Percentiles rank a stretch among this genome's conserved stretches.
phyloP scores from a whole-genome alignment of 352 stramenopile species.

The Phytophthora chlamydospora region DNA sequence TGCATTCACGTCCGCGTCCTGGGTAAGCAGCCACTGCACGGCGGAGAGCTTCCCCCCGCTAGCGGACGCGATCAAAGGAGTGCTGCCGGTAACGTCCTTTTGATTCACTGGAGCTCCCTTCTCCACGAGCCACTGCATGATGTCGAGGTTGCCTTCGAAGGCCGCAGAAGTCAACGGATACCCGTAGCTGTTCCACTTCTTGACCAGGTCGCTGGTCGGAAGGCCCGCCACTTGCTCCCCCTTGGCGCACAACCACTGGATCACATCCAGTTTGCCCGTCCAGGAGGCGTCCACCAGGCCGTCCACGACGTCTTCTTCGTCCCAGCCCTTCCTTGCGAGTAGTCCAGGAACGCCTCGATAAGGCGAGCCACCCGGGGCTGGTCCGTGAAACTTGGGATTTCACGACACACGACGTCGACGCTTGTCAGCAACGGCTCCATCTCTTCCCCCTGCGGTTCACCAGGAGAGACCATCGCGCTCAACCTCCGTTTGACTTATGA shows the following conservation, averaged over 20 bases:
- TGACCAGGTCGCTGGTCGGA: background rate
- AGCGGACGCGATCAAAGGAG: background rate
- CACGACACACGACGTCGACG: no score
- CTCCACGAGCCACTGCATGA: constrained; percentile 3
- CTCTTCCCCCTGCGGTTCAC: no score
- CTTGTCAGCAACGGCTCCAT: no score
- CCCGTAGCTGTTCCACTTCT: background rate
- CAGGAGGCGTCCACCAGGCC: background rate
- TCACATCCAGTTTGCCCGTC: constrained; percentile 9
- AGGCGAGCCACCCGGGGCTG: no score
- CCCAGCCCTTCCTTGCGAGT: background rate
- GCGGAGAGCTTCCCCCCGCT: background rate
- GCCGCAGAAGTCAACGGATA: no score
- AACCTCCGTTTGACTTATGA: no score
- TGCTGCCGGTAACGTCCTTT: background rate
- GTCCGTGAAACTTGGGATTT: no score
- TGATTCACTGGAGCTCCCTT: background rate
- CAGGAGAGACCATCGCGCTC: no score
- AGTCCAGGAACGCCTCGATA: no score
- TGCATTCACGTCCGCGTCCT: background rate
- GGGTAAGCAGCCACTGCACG: constrained; percentile 4
- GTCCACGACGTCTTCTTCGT: background rate
- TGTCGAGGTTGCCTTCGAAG: background rate
- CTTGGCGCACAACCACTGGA: constrained; percentile 2
- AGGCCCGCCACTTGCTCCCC: background rate